A percentile compares a stretch with the other conserved stretches of the same genome.
These are phyloP conservation scores for Epichloe bromicola DNA, from an alignment of 2,329 filamentous ascomycete genomes.

Conservation along the genomic window DNA sequence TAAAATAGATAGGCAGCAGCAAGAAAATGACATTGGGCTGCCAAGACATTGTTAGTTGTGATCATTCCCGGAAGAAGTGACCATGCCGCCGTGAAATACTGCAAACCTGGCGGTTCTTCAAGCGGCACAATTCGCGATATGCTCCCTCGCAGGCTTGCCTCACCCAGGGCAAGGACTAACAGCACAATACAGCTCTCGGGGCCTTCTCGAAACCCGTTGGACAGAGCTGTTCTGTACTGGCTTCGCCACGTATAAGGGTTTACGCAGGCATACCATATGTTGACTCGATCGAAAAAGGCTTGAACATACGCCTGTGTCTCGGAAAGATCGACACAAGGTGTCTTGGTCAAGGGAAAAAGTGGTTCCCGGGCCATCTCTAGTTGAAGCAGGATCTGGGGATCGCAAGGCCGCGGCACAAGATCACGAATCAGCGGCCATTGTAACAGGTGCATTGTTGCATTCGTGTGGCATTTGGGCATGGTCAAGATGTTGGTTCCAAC, in stretches of 20 bases:
- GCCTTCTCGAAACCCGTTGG: constrained; percentile 64
- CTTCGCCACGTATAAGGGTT: constrained; percentile 70
- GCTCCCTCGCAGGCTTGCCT: constrained; percentile 62
- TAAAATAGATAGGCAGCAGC: constrained; percentile 76
- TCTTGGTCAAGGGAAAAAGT: constrained; percentile 52
- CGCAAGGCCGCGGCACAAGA: constrained; percentile 62
- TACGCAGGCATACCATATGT: constrained; percentile 76
- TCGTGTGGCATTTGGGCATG: constrained; percentile 77
- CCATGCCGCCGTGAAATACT: constrained; percentile 75
- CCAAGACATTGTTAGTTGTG: constrained; percentile 65
- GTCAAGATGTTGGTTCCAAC: constrained; percentile 57
- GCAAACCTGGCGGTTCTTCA: constrained; percentile 60
- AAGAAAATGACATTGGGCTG: constrained; percentile 68
- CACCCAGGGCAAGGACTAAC: constrained; percentile 63
- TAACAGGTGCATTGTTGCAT: constrained; percentile 62
- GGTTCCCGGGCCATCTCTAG: constrained; percentile 70
- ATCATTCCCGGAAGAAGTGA: constrained; percentile 63
- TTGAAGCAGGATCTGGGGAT: constrained; percentile 69
- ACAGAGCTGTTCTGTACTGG: constrained; percentile 62
- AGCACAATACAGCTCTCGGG: constrained; percentile 74
- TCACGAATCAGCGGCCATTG: constrained; percentile 74
- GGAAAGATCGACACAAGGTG: constrained; percentile 55
- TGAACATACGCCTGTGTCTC: constrained; percentile 65
- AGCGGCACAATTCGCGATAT: constrained; percentile 58
- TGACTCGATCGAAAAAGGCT: constrained; percentile 69